Evolutionary conservation across 208 protist species (phyloP).

Genomic region (Porcisia hertigi): DNA sequence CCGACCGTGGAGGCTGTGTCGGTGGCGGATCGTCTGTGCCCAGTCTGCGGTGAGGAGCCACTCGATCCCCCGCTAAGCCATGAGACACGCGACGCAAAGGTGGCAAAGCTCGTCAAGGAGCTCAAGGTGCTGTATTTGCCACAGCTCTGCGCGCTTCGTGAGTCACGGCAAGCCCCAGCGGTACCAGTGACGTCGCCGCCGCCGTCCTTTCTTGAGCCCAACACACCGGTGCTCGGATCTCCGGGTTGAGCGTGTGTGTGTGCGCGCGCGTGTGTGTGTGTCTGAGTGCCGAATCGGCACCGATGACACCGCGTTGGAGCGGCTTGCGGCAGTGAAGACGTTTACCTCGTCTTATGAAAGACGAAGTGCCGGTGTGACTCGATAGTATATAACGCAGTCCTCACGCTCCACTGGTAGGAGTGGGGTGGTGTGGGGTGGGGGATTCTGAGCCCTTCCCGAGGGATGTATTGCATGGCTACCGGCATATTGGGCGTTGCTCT

Average conservation of each 20-base stretch:
- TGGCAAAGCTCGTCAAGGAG: constrained; percentile 68
- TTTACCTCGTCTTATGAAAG: background rate
- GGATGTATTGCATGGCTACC: background rate
- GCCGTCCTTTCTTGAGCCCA: constrained; percentile 19
- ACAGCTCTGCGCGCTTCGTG: constrained; percentile 36
- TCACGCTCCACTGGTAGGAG: background rate
- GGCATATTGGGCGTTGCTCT: background rate
- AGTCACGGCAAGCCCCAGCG: constrained; percentile 17
- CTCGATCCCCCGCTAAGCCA: constrained; percentile 57
- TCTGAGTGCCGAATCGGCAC: background rate
- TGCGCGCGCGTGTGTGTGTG: no score
- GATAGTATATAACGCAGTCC: background rate
- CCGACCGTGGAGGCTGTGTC: constrained; percentile 40
- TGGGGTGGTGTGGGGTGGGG: background rate
- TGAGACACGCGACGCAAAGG: constrained; percentile 41
- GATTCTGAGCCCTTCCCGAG: background rate
- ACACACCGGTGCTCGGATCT: constrained; percentile 30
- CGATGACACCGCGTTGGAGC: background rate
- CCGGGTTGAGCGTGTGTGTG: background rate
- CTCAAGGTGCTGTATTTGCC: constrained; percentile 74
- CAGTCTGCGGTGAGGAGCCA: constrained; percentile 70
- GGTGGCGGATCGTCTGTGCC: constrained; percentile 43
- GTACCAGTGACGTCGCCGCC: constrained; percentile 18
- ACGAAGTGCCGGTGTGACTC: background rate
- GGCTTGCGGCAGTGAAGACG: background rate